A percentile compares a stretch with the other conserved stretches of the same genome.
phyloP scores from a whole-genome alignment of 768 basidiomycete genomes.

The Cyclocybe cylindracea region DNA sequence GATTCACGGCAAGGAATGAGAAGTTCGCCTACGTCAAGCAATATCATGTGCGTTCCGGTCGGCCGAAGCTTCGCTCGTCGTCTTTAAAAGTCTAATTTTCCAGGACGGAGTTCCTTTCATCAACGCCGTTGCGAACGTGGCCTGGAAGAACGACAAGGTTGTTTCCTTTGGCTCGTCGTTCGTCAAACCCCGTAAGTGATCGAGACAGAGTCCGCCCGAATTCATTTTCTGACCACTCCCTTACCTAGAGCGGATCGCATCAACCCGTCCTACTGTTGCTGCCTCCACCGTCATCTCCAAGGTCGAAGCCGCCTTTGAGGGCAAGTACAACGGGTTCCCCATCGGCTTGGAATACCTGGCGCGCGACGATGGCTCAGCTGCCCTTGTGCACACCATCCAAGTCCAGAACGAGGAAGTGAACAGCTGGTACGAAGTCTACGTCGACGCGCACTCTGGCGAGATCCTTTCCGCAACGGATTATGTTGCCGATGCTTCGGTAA shows the following conservation, averaged over 20 bases:
- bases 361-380: conserved; percentile 34
- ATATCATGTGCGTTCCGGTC: conserved; percentile 10
- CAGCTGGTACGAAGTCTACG: conserved; percentile 57
- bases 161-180: conserved; percentile 33
- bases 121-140: conserved; percentile 38
- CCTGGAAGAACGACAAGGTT: conserved; percentile 27
- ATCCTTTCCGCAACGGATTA: conserved; percentile 53
- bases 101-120: conserved; percentile 9
- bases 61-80: too few relatives aligned
- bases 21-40: conserved; percentile 19
- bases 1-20: conserved; percentile 11
- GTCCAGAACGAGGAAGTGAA: conserved; percentile 30
- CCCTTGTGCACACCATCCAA: conserved; percentile 38
- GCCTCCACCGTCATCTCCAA: conserved; percentile 30
- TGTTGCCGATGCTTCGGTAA: conserved; percentile 40
- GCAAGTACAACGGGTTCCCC: conserved; percentile 35
- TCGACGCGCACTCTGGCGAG: conserved; percentile 52
- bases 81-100: neutral
- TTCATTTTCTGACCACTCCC: neutral
- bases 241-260: conserved; percentile 22
- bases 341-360: conserved; percentile 40
- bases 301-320: conserved; percentile 35
- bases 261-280: conserved; percentile 36
- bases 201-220: conserved; percentile 15
- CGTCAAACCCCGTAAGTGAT: conserved; percentile 31